phyloP scores from a whole-genome alignment of 345 rosid genomes.

The Eucalyptus melliodora region DNA sequence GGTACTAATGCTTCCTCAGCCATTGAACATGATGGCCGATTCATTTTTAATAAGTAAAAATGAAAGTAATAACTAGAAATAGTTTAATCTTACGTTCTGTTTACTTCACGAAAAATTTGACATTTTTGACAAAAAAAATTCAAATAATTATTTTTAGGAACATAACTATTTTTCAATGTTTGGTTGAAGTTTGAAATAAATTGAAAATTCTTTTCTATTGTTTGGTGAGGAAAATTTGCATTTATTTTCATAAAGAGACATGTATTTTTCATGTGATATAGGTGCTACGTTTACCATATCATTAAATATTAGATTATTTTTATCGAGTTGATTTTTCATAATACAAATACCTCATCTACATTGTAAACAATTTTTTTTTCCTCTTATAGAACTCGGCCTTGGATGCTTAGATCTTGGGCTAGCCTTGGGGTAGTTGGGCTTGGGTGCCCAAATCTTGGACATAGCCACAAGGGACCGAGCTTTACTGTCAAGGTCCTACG shows the following conservation, averaged over 20 bases:
- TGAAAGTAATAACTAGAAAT: not conserved
- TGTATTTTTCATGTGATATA: not conserved
- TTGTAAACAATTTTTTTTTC: not conserved
- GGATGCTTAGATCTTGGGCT: not conserved
- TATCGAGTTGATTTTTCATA: not conserved
- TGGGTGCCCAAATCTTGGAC: not conserved
- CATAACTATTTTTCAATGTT: not conserved
- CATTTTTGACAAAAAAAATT: fast-evolving
- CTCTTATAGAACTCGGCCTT: too few species aligned
- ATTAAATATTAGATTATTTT: not conserved
- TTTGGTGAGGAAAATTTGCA: not conserved
- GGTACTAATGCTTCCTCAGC: not conserved
- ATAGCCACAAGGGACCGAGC: not conserved
- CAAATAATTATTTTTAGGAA: not conserved
- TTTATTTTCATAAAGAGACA: not conserved
- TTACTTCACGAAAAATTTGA: fast-evolving
- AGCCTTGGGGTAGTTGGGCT: not conserved
- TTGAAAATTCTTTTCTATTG: fast-evolving
- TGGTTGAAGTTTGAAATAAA: not conserved
- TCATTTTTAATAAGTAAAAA: not conserved
- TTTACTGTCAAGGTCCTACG: not conserved
- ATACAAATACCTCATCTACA: not conserved
- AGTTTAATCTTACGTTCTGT: fast-evolving
- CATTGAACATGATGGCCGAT: not conserved
- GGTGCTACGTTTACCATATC: not conserved